A percentile compares a stretch with the other conserved stretches of the same genome.
phyloP scores from a whole-genome alignment of 1,284 basidiomycete genomes.

The Moesziomyces antarcticus region DNA sequence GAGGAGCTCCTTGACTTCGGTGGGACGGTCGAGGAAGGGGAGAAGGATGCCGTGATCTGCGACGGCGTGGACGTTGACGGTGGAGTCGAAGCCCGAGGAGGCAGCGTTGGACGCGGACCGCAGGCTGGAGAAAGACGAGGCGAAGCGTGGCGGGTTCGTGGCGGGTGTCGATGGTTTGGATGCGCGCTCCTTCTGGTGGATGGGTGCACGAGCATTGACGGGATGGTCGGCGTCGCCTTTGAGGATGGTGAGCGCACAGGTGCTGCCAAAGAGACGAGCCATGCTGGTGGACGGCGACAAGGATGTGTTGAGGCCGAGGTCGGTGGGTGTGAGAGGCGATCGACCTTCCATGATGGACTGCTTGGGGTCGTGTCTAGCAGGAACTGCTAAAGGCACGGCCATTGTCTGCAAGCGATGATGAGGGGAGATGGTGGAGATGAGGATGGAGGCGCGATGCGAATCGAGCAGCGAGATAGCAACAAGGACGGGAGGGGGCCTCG shows the following conservation, averaged over 20 bases:
- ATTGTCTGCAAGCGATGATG: conserved; percentile 12
- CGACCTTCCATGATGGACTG: conserved; percentile 11
- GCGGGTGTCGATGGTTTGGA: conserved; percentile 4
- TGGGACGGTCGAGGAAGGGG: conserved; percentile 48
- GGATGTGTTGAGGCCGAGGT: conserved; percentile 15
- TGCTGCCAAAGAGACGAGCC: conserved; percentile 18
- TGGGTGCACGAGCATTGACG: conserved; percentile 33
- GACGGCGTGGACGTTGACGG: conserved; percentile 41
- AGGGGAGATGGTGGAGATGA: conserved; percentile 1
- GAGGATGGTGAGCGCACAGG: conserved; percentile 49
- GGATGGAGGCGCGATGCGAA: no score
- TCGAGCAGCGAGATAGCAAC: no score
- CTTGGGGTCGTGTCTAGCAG: conserved; percentile 2
- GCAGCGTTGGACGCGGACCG: conserved; percentile 13
- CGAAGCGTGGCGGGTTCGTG: conserved; percentile 27
- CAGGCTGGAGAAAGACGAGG: conserved; percentile 29
- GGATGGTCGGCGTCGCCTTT: conserved; percentile 32
- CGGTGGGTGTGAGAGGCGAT: conserved; percentile 9
- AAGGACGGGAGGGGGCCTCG: no score
- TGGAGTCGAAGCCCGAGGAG: conserved; percentile 24
- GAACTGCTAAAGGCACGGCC: conserved; percentile 39
- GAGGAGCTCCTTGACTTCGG: conserved; percentile 42
- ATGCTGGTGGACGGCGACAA: conserved; percentile 17
- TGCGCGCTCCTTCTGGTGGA: conserved; percentile 16
- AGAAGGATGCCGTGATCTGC: conserved; percentile 43